Conservation (phyloP, 768 basidiomycete species). For the Rhodotorula diobovata region DNA sequence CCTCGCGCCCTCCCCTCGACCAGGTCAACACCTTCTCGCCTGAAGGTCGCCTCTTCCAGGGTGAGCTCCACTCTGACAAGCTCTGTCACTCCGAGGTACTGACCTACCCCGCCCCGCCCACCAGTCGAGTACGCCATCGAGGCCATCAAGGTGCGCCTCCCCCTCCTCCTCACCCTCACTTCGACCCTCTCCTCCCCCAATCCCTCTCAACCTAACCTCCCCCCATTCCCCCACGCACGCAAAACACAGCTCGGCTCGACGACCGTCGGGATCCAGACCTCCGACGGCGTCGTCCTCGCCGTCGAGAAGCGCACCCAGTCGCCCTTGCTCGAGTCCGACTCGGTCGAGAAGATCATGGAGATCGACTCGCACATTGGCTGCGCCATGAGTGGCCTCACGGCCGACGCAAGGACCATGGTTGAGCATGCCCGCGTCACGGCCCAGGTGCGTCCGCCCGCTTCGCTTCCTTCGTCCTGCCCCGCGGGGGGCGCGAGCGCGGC, state of each 20-base stretch:
- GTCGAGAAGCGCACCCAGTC: conserved; percentile 99
- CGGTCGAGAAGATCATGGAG: conserved; percentile 99
- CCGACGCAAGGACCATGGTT: conserved; percentile 98
- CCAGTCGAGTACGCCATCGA: conserved; percentile 99
- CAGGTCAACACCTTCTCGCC: conserved; percentile 95
- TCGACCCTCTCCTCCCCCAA: neutral
- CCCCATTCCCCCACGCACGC: no score
- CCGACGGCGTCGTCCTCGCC: conserved; percentile 82
- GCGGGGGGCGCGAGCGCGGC: no score
- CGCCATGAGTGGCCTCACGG: conserved; percentile 91
- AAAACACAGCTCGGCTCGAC: conserved; percentile 93
- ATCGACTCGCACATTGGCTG: conserved; percentile 94
- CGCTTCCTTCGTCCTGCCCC: neutral
- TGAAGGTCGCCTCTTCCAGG: conserved; percentile 97
- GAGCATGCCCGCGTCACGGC: conserved; percentile 97
- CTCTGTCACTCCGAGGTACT: no score
- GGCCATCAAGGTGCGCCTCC: conserved; percentile 75
- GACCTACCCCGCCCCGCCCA: neutral
- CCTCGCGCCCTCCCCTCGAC: no score
- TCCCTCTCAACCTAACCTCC: neutral
- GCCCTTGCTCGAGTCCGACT: conserved; percentile 85
- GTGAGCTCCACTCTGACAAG: conserved; percentile 50
- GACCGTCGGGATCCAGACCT: conserved; percentile 88
- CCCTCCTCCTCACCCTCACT: neutral
- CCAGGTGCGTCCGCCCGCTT: conserved; percentile 43